Percentiles rank a stretch among this genome's conserved stretches.
Conservation (phyloP, 331 rosid genomes). For the Acacia pycnantha region DNA sequence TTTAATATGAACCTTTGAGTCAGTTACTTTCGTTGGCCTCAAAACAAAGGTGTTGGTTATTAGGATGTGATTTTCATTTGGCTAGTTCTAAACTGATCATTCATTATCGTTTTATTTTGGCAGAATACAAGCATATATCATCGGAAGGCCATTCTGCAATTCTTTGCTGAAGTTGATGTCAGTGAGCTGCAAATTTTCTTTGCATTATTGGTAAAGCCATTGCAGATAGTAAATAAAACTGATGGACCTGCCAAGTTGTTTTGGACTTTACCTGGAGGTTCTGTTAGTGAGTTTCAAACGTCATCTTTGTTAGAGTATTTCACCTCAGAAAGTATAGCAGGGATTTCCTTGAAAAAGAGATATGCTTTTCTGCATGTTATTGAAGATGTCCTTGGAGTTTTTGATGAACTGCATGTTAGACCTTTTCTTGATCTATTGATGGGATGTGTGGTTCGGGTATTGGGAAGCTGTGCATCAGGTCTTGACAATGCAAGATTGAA, state of each 20-base stretch:
- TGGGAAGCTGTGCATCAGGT: constrained; percentile 71
- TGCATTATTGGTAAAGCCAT: constrained; percentile 71
- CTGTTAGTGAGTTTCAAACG: constrained; percentile 48
- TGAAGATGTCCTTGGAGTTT: constrained; percentile 80
- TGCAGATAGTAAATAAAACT: constrained; percentile 57
- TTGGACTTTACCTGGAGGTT: constrained; percentile 50
- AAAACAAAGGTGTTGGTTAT: neutral
- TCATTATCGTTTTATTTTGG: constrained; percentile 18
- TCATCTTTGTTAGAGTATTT: constrained; percentile 61
- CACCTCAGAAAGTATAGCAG: constrained; percentile 52
- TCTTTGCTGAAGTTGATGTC: constrained; percentile 77
- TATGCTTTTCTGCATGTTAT: constrained; percentile 86
- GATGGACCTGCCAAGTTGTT: constrained; percentile 65
- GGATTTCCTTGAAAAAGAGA: constrained; percentile 79
- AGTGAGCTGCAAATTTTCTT: constrained; percentile 86
- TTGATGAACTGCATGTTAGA: constrained; percentile 71
- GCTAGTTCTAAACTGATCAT: constrained; percentile 10
- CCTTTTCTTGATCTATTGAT: constrained; percentile 78
- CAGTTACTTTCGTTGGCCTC: neutral
- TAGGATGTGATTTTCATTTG: neutral
- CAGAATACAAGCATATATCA: constrained; percentile 81
- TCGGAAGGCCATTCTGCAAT: constrained; percentile 84
- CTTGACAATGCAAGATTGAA: constrained; percentile 45
- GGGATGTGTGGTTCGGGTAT: constrained; percentile 86
- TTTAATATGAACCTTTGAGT: neutral